Base-by-base conservation (phyloP, 768 basidiomycete genomes). In the Termitomyces sp. region DNA sequence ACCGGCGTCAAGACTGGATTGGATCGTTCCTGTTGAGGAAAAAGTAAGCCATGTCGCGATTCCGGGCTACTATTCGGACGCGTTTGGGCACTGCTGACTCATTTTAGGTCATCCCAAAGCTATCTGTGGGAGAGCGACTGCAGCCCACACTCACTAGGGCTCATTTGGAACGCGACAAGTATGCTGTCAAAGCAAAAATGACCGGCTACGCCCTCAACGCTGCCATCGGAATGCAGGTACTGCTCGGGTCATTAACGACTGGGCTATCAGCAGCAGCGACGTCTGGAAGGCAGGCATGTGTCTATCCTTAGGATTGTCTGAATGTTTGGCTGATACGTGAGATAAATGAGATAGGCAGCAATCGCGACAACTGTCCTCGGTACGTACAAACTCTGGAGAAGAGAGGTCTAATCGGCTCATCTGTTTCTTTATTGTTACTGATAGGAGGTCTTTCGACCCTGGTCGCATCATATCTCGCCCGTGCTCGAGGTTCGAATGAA, bases 381-480 rank as follows among this genome's bases (percentile, higher is more conserved):
- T 77, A 62, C 34, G 67, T 60, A 47, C 9, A 17, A 25, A 17
- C 4, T 9, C n/a, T 21, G 21, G 27, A 41, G 31, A 44, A 58
- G 38, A 19, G 23, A 19, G 14, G 31, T 37, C 34, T 47, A 12
- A 11, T 45, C 25, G 31, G 52, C 14, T 53, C 31, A n/a, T 43
- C 17, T 53, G 29, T 25, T 35, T 25, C 14, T 35, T 8, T n/a
- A n/a, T 35, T 41, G 6, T 19, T 37, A 4, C 6, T 44, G 29
- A 49, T 29, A 83, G 86, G 89, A 19, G 89, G 83, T 12, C 55
- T 86, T 5, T 70, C 87, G 9, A 92, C 89, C 0, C 23, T 90
- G n/a, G 78, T 85, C 12, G 88, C 89, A 14, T 85, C 87, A 2
- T 90, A 86, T 69, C 76, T 92, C 17, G 89, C 89, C 2, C 82